Base-by-base conservation (phyloP, 2,329 filamentous ascomycete genomes). In the Sclerotinia trifoliorum region DNA sequence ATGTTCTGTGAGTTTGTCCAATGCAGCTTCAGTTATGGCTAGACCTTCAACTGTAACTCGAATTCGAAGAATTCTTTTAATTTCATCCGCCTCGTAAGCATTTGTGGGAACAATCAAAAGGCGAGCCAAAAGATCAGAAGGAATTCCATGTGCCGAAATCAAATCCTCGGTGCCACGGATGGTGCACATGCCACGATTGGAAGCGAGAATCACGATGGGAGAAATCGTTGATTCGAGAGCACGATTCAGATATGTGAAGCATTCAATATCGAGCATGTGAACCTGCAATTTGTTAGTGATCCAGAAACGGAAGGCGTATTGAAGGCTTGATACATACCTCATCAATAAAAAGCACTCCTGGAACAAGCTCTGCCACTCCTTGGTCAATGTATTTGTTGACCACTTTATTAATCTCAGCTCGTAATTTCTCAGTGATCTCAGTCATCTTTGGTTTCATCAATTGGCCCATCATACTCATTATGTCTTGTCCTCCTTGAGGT, bases 391-490 rank as follows among this genome's bases (percentile, higher is more conserved):
- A 99, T 80, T 94, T 93, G 85, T 93, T 97, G 74, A 99, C 95
- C 42, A 99, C 94, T 83, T 98, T 98, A 87, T 99, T 97, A 83
- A 99, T 98, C 82, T 99, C 95, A 67, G 87, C 84, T 70, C 95
- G 88, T 77, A 99, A 83, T 83, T 99, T 99, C 81, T 99, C 95
- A 42, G 95, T 99, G 77, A 99, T 98, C 80, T 99, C 95, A 7
- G 95, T 99, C 89, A 97, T 97, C 84, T 96, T 96, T 71, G 95
- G 95, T 86, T 98, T 98, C 93, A 98, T 97, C 77, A 99, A 83
- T 81, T 99, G 95, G 76, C 95, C 95, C 94, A 99, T 98, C 95
- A 99, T 98, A 83, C 94, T 97, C 94, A 99, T 98, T 73, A 99
- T 96, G 80, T 99, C 95, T 83, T 99, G 95, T 56, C 95, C 95